A percentile compares a stretch with the other conserved stretches of the same genome.
phyloP scores from a whole-genome alignment of 78 protist species.

The Bigelowiella natans region DNA sequence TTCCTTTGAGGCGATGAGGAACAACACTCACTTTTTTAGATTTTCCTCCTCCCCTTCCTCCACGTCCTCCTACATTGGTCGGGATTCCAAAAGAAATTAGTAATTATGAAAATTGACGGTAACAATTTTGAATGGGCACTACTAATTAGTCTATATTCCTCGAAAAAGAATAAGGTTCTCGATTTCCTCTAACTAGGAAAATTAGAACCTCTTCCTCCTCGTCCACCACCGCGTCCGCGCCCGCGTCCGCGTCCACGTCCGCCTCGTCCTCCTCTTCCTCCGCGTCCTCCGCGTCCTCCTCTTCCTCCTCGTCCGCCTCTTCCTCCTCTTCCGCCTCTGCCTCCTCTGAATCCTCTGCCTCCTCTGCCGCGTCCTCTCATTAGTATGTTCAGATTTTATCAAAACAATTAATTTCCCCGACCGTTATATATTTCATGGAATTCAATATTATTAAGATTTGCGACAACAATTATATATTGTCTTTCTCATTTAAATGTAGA shows the following conservation, averaged over 20 bases:
- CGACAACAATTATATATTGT: no score
- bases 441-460: no score
- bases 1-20: slow-evolving; percentile 85
- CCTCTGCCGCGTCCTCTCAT: slow-evolving; percentile 34
- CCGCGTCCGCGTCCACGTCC: slow-evolving; percentile 36
- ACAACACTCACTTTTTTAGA: slow-evolving; percentile 64
- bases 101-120: background rate
- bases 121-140: background rate
- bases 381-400: no score
- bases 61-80: slow-evolving; percentile 19
- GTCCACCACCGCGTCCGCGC: slow-evolving; percentile 27
- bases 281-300: slow-evolving; percentile 48
- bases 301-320: slow-evolving; percentile 45
- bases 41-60: slow-evolving; percentile 62
- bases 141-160: background rate
- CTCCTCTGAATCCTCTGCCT: slow-evolving; percentile 31
- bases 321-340: slow-evolving; percentile 46
- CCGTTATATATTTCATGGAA: no score
- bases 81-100: background rate
- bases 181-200: background rate
- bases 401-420: no score
- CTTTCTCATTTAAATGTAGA: no score
- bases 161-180: background rate
- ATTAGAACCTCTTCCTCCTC: slow-evolving; percentile 15
- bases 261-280: slow-evolving; percentile 36